Percentiles rank a stretch among this genome's conserved stretches.
Evolutionary conservation across 108 stramenopile species (phyloP).

Genomic region (Cyclotella baltica): DNA sequence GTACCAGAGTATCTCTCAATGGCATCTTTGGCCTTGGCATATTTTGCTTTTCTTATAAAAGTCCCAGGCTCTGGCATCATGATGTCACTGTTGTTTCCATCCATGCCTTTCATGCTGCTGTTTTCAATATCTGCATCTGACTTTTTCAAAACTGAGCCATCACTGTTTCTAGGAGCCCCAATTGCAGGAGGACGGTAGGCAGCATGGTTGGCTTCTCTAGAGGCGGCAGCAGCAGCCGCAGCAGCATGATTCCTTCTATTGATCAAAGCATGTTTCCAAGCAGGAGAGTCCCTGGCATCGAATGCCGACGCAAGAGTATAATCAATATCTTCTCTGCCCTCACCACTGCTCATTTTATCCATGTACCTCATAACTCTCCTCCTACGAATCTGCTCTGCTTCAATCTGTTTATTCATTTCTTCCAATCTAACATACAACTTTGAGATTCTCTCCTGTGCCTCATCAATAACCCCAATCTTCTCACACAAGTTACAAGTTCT

Average conservation of each 20-base stretch:
- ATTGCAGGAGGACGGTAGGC: constrained; percentile 36
- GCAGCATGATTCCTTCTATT: constrained; percentile 14
- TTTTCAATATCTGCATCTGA: neutral
- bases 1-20: constrained; percentile 71
- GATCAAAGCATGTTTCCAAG: constrained; percentile 47
- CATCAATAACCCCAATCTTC: constrained; percentile 72
- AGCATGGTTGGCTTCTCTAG: neutral
- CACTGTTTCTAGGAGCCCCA: constrained; percentile 43
- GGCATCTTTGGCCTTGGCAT: constrained; percentile 71
- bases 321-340: constrained; percentile 84
- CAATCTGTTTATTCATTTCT: constrained; percentile 75
- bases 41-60: neutral
- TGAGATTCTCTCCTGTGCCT: constrained; percentile 78
- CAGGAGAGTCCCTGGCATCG: constrained; percentile 38
- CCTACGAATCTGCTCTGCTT: constrained; percentile 77
- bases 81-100: neutral
- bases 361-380: constrained; percentile 79
- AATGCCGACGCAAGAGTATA: constrained; percentile 84
- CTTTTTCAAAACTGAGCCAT: constrained; percentile 12
- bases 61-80: neutral
- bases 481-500: constrained; percentile 66
- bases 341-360: constrained; percentile 84
- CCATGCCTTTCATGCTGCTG: neutral
- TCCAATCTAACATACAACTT: constrained; percentile 73
- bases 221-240: neutral